phyloP scores from a whole-genome alignment of 345 rosid species.

The Geranium brycei region DNA sequence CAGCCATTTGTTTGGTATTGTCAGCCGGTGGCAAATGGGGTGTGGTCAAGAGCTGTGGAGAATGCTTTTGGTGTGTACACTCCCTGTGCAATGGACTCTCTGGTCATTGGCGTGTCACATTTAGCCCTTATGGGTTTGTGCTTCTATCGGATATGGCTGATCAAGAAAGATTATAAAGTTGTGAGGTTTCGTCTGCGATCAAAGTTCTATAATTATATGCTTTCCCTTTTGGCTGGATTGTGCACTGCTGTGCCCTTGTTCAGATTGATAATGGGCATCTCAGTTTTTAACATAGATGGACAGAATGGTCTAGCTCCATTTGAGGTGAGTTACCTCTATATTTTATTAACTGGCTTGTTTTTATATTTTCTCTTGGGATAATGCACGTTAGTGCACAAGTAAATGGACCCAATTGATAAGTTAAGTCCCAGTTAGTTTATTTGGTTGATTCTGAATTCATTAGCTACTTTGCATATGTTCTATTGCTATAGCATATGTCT shows the following conservation, averaged over 20 bases:
- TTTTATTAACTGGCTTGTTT: not conserved
- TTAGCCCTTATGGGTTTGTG: conserved; percentile 57
- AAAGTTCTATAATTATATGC: conserved; percentile 47
- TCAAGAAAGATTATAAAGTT: conserved; percentile 47
- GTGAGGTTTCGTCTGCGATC: conserved; percentile 64
- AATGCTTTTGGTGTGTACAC: conserved; percentile 95
- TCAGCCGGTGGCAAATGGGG: conserved; percentile 55
- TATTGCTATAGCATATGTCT: not conserved
- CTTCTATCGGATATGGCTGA: conserved; percentile 69
- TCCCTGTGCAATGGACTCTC: conserved; percentile 77
- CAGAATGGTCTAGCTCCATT: conserved; percentile 68
- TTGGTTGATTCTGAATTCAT: not conserved
- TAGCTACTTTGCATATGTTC: not conserved
- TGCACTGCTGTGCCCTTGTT: conserved; percentile 70
- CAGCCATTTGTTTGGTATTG: conserved; percentile 76
- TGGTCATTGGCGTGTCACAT: conserved; percentile 56
- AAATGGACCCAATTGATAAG: no score
- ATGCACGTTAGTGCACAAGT: not conserved
- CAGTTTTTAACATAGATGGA: conserved; percentile 64
- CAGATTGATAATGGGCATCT: conserved; percentile 81
- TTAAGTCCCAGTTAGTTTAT: not conserved
- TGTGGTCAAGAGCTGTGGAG: conserved; percentile 63
- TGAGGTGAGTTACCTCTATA: conserved; percentile 42
- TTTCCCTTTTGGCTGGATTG: conserved; percentile 62
- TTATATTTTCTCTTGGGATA: not conserved